Evolutionary conservation across 345 rosid genomes (phyloP), one percentile per base, ranked within the genome.

Genomic region (Populus ilicifolia): DNA sequence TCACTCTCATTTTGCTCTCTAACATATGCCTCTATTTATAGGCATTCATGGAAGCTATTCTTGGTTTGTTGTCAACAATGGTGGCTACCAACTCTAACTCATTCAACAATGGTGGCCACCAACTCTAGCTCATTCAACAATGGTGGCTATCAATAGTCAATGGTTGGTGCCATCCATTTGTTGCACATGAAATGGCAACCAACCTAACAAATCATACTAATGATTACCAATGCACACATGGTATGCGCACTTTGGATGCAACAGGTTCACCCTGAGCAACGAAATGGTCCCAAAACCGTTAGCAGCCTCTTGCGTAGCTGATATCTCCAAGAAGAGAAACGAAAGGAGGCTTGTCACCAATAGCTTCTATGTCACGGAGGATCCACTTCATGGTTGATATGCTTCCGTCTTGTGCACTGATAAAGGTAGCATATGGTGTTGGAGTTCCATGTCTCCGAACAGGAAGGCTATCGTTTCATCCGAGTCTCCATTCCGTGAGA

Each of bases 211-310:
- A n/a, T n/a, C n/a, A n/a, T n/a, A n/a, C n/a, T n/a, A n/a, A n/a
- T n/a, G n/a, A n/a, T n/a, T n/a, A n/a, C n/a, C n/a, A n/a, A 94
- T 94, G 78, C 98, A 94, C 0, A 94, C 98, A 81, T 93, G 98
- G 74, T 94, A 94, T 0, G 97, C 4, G 90, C 29, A 93, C 84
- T 80, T 66, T 86, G 35, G 98, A 90, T n/a, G 98, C 94, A 23
- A 94, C 87, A 0, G 98, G 95, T 76, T 93, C 92, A 4, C 91
- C 82, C 74, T 83, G 95, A 76, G 84, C 67, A 67, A 94, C 93
- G 81, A 94, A 93, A 69, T 93, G 91, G 73, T 94, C 98, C 98
- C 98, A 94, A 75, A 93, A 20, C 98, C 98, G 93, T 9, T 93
- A 87, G 83, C 88, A 89, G 52, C 98, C 98, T 84, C 90, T 77